These are phyloP conservation scores for Salix suchowensis DNA, from an alignment of 345 rosid genomes.

Conservation along the genomic window DNA sequence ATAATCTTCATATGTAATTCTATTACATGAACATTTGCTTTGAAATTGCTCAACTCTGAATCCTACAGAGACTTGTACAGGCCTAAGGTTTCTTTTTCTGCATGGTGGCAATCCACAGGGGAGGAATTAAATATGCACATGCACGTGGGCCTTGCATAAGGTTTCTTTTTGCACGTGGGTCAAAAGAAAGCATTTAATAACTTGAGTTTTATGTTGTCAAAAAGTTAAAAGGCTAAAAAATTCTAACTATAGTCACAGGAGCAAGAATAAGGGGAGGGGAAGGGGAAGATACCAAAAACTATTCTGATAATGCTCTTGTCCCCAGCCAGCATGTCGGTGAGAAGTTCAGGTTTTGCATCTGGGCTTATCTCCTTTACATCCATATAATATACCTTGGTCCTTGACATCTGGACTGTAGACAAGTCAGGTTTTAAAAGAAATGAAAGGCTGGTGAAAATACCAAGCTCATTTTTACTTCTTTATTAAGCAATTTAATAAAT, in stretches of 20 bases:
- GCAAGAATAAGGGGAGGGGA: neutral
- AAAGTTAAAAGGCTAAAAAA: neutral
- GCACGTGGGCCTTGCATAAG: neutral
- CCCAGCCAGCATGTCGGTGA: slow-evolving; percentile 63
- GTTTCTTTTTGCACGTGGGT: too few relatives aligned
- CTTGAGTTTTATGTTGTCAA: neutral
- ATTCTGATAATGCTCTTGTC: slow-evolving; percentile 69
- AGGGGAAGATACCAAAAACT: slow-evolving; percentile 66
- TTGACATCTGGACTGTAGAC: slow-evolving; percentile 96
- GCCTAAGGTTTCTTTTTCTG: neutral
- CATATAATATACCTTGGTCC: slow-evolving; percentile 64
- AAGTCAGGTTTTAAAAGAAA: slow-evolving; percentile 65
- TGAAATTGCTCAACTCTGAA: neutral
- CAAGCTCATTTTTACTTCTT: neutral
- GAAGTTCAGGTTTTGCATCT: slow-evolving; percentile 54
- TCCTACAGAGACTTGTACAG: neutral
- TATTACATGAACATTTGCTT: neutral
- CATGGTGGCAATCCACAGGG: neutral
- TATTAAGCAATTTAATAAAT: neutral
- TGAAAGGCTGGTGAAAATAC: slow-evolving; percentile 21
- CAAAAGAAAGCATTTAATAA: neutral
- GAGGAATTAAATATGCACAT: too few relatives aligned
- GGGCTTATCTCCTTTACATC: slow-evolving; percentile 63
- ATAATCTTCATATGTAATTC: neutral
- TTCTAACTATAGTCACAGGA: neutral